These are phyloP conservation scores for Magnusiomyces fungicola DNA, from an alignment of 1,139 yeast species.

Conservation along the genomic window DNA sequence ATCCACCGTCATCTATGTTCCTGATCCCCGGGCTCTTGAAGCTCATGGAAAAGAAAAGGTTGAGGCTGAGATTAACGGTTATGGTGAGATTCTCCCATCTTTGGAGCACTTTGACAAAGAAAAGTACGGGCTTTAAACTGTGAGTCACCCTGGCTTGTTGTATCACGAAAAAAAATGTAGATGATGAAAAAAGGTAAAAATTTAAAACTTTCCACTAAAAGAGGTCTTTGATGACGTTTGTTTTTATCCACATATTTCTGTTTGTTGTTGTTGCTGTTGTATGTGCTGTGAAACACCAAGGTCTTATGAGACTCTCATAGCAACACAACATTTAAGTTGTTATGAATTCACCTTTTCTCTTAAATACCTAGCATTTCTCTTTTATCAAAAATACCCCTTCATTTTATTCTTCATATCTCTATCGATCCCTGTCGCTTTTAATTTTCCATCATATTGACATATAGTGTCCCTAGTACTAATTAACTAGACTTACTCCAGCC, in stretches of 20 bases:
- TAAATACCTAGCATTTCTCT: not conserved
- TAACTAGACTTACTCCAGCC: too few species aligned
- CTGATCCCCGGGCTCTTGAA: conserved; percentile 63
- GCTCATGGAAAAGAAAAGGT: conserved; percentile 40
- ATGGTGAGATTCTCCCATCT: conserved; percentile 51
- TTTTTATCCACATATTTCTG: not conserved
- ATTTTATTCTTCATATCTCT: too few species aligned
- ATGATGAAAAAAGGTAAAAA: not conserved
- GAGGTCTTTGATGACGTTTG: not conserved
- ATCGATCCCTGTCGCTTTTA: too few species aligned
- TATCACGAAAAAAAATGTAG: not conserved
- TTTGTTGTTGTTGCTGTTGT: not conserved
- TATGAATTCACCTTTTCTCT: not conserved
- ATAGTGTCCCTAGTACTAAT: too few species aligned
- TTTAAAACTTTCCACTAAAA: not conserved
- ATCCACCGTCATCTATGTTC: conserved; percentile 87
- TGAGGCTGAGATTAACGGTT: conserved; percentile 40
- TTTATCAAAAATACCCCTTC: not conserved
- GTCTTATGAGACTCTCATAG: not conserved
- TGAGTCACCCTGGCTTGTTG: too few species aligned
- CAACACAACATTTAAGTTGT: not conserved
- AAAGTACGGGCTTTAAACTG: too few species aligned
- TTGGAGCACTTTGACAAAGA: conserved; percentile 48
- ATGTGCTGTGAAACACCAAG: not conserved
- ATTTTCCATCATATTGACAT: too few species aligned